Percentiles rank a stretch among this genome's conserved stretches.
Conservation (phyloP, 306 rosid genomes). For the Alnus rubra region DNA sequence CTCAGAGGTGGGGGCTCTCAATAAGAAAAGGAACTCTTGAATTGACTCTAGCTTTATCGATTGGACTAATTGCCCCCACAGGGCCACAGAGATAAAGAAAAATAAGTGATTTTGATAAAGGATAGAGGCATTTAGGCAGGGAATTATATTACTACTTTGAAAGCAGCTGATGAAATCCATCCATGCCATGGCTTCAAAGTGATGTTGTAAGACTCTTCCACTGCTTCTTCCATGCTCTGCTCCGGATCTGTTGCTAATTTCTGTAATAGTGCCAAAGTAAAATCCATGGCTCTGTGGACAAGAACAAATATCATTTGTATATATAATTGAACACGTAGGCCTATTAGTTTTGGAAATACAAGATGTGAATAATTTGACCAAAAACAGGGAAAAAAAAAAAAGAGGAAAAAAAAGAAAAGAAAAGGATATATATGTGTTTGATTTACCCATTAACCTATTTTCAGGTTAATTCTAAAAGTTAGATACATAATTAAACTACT, state of each 20-base stretch:
- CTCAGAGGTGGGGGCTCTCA: neutral
- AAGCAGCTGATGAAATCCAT: constrained; percentile 96
- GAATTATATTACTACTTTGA: constrained; percentile 47
- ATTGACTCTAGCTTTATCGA: neutral
- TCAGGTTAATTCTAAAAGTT: neutral
- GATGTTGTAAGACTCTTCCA: constrained; percentile 69
- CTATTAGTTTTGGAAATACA: neutral
- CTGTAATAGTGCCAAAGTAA: constrained; percentile 57
- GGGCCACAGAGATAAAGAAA: neutral
- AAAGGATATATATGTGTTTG: neutral
- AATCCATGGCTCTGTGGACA: constrained; percentile 67
- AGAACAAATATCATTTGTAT: neutral
- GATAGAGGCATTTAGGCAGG: constrained; percentile 10
- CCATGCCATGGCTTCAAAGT: constrained; percentile 89
- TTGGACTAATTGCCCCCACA: too few relatives aligned
- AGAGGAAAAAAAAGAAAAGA: neutral
- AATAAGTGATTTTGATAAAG: neutral
- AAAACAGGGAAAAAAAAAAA: neutral
- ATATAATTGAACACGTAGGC: neutral
- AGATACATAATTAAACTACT: neutral
- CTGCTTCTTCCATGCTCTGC: constrained; percentile 65
- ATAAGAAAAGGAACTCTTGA: neutral
- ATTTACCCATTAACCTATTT: neutral
- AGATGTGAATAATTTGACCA: neutral
- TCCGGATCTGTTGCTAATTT: constrained; percentile 48